Evolutionary conservation across 805 yeast species (phyloP), one percentile per base, ranked within the genome.

Genomic region (Jamesozyma rosinii): DNA sequence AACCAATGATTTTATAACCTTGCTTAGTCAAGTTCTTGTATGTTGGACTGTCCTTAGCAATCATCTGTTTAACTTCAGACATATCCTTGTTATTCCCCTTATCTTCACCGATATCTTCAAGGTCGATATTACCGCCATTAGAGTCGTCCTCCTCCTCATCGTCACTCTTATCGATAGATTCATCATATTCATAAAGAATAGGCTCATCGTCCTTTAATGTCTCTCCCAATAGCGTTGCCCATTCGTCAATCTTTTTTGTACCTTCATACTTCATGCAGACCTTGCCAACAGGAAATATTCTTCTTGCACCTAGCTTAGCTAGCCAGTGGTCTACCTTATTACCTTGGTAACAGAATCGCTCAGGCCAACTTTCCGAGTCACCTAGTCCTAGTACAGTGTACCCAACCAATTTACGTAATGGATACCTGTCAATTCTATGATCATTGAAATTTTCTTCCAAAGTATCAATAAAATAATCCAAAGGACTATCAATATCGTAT

Each of bases 1-100:
- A 79, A 4, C 97, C 97, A 34, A 88, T 95, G 48, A 88, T 79
- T 0, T 94, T 83, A 54, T 88, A 88, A 1, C 97, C 97, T 65
- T 88, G 97, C 55, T 88, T 88, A 0, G 96, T 89, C 42, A 88
- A 69, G 6, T 92, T 80, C 48, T 83, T 84, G 63, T 69, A 88
- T 0, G 97, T 88, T 22, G 95, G 96, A 0, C 95, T 84, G 50
- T 83, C 80, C 51, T 81, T 75, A 3, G 95, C 86, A 37, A 88
- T 95, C 97, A 88, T 88, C 61, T 85, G 77, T 59, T 88, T 88
- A 32, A 67, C 62, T 20, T 64, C 67, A 57, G 66, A 49, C 14
- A 57, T 49, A 20, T 47, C 34, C 13, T 37, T 31, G 14, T 9
- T 24, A 9, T 18, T 32, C 3, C 49, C 38, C 37, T 58, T 56